Conservation (phyloP, 108 stramenopile species). For the Aurantiochytrium sp. region DNA sequence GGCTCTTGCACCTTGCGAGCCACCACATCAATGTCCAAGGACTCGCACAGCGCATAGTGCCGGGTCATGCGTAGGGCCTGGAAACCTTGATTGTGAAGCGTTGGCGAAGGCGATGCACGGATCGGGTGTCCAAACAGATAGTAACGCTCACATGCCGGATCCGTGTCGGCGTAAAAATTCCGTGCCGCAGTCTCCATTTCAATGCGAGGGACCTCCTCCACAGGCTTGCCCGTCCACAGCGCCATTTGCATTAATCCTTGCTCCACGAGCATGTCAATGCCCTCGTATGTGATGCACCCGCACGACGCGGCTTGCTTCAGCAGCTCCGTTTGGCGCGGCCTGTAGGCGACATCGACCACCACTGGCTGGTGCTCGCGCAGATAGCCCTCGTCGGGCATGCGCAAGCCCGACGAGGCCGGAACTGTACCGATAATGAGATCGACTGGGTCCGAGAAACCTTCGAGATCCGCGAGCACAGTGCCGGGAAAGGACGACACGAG, state of each 20-base stretch:
- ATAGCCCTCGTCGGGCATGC: conserved; percentile 62
- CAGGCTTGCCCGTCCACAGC: conserved; percentile 64
- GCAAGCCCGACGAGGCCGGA: conserved; percentile 78
- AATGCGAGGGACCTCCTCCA: not conserved
- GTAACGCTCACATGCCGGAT: conserved; percentile 39
- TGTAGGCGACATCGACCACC: conserved; percentile 80
- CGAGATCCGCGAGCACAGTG: conserved; percentile 56
- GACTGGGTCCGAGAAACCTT: conserved; percentile 1
- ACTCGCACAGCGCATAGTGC: conserved; percentile 52
- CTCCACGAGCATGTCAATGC: conserved; percentile 94
- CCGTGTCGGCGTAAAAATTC: conserved; percentile 8
- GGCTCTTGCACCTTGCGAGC: not conserved
- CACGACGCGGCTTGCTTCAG: conserved; percentile 69
- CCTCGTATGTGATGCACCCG: conserved; percentile 73
- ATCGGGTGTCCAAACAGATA: conserved; percentile 86
- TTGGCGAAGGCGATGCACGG: conserved; percentile 84
- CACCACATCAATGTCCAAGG: conserved; percentile 20
- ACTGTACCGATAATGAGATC: conserved; percentile 62
- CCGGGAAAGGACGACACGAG: conserved; percentile 81
- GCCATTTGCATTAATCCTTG: conserved; percentile 95
- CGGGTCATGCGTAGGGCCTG: conserved; percentile 71
- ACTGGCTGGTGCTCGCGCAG: conserved; percentile 47
- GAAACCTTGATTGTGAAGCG: conserved; percentile 91
- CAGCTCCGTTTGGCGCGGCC: conserved; percentile 77
- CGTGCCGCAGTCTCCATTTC: not conserved